These are phyloP conservation scores for Exophiala alcalophila DNA, from an alignment of 2,329 filamentous ascomycete species.

Conservation along the genomic window DNA sequence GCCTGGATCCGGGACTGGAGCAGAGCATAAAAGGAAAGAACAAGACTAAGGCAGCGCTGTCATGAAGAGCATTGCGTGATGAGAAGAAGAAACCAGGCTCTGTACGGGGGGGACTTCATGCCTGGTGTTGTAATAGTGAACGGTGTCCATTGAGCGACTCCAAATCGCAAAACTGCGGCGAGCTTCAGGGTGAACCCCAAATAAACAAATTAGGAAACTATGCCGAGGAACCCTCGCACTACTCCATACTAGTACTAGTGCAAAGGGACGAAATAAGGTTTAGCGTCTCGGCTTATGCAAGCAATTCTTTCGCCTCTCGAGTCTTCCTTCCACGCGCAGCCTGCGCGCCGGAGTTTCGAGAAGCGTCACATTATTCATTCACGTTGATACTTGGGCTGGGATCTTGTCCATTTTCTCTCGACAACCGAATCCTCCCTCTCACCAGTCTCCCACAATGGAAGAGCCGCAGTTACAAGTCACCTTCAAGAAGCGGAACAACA, in stretches of 20 bases:
- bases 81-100: no score
- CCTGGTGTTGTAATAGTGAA: no score
- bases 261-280: slow-evolving; percentile 8
- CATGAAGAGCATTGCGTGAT: no score
- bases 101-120: no score
- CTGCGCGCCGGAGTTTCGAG: slow-evolving; percentile 1
- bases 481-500: slow-evolving; percentile 83
- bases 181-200: no score
- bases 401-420: neutral
- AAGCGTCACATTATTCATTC: neutral
- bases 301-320: neutral
- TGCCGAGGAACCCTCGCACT: slow-evolving; percentile 4
- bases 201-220: slow-evolving; percentile 2
- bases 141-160: neutral
- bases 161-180: slow-evolving; percentile 1
- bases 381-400: neutral
- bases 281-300: slow-evolving; percentile 7
- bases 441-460: slow-evolving; percentile 27
- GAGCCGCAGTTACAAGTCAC: slow-evolving; percentile 35
- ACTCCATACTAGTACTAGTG: no score
- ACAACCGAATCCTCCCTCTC: neutral
- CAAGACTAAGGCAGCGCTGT: slow-evolving; percentile 4
- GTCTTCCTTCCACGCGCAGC: neutral
- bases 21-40: neutral
- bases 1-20: slow-evolving; percentile 1